phyloP scores from a whole-genome alignment of 2,329 filamentous ascomycete species.

The Aspergillus vadensis region DNA sequence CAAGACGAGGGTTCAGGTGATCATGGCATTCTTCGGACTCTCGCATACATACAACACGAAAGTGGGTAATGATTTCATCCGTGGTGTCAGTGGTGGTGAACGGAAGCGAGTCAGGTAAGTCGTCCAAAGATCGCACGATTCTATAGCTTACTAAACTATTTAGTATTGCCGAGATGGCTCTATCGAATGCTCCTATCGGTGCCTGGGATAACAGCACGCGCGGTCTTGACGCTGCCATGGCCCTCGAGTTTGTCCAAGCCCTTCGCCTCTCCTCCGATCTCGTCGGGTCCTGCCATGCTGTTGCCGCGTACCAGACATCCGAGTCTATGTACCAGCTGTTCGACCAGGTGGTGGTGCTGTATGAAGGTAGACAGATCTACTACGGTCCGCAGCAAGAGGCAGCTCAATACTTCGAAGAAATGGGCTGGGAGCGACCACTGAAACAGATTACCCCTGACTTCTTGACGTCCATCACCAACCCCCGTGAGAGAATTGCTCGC shows the following conservation, averaged over 20 bases:
- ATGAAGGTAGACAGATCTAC: slow-evolving; percentile 44
- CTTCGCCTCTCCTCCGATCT: slow-evolving; percentile 47
- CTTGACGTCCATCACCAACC: slow-evolving; percentile 52
- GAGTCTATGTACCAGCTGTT: slow-evolving; percentile 35
- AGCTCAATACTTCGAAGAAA: slow-evolving; percentile 63
- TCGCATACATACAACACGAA: slow-evolving; percentile 51
- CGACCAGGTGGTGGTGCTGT: slow-evolving; percentile 68
- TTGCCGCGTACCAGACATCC: slow-evolving; percentile 43
- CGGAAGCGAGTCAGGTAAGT: slow-evolving; percentile 52
- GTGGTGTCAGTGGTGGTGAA: slow-evolving; percentile 61
- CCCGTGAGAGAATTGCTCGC: slow-evolving; percentile 56
- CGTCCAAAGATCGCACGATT: too few relatives aligned
- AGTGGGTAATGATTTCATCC: slow-evolving; percentile 54
- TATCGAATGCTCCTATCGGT: slow-evolving; percentile 43
- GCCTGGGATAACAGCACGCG: slow-evolving; percentile 45
- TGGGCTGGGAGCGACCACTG: slow-evolving; percentile 48
- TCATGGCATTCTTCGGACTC: slow-evolving; percentile 39
- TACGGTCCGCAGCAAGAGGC: slow-evolving; percentile 61
- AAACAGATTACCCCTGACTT: slow-evolving; percentile 16
- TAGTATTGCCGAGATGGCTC: slow-evolving; percentile 54
- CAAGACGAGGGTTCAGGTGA: slow-evolving; percentile 31
- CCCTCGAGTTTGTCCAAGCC: slow-evolving; percentile 43
- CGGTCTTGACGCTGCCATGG: slow-evolving; percentile 51
- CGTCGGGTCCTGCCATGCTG: slow-evolving; percentile 30
- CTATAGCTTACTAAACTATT: not conserved